Conservation (phyloP, 305 asterid genomes). For the Fraxinus greggii region DNA sequence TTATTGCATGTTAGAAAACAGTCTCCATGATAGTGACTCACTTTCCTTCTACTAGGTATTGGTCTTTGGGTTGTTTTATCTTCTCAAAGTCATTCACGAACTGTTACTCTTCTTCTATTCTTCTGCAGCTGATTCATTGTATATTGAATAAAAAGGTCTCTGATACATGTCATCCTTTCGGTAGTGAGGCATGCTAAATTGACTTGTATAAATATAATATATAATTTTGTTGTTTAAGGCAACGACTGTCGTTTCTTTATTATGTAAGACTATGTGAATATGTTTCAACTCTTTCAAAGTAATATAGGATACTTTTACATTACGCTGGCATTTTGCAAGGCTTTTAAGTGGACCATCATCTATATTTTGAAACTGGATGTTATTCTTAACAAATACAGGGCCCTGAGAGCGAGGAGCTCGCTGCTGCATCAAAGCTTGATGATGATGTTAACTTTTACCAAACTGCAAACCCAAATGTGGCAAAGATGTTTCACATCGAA, state of each 20-base stretch:
- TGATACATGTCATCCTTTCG: background rate
- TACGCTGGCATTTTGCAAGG: background rate
- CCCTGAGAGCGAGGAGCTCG: conserved; percentile 58
- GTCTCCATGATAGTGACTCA: background rate
- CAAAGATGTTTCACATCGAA: conserved; percentile 69
- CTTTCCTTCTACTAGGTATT: background rate
- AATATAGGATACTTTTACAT: background rate
- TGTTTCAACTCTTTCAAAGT: background rate
- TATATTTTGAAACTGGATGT: background rate
- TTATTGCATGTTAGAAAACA: background rate
- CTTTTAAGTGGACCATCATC: background rate
- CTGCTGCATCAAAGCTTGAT: conserved; percentile 75
- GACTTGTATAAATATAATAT: background rate
- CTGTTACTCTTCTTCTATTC: background rate
- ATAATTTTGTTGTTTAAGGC: background rate
- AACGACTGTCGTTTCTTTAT: background rate
- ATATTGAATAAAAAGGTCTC: background rate
- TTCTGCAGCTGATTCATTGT: background rate
- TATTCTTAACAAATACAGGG: conserved; percentile 47
- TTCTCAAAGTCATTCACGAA: background rate
- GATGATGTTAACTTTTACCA: conserved; percentile 76
- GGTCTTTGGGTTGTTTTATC: background rate
- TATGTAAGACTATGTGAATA: background rate
- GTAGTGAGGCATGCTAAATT: background rate
- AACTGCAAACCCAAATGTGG: conserved; percentile 62